Conservation (phyloP, 2,329 filamentous ascomycete species). For the Clarireedia paspali region DNA sequence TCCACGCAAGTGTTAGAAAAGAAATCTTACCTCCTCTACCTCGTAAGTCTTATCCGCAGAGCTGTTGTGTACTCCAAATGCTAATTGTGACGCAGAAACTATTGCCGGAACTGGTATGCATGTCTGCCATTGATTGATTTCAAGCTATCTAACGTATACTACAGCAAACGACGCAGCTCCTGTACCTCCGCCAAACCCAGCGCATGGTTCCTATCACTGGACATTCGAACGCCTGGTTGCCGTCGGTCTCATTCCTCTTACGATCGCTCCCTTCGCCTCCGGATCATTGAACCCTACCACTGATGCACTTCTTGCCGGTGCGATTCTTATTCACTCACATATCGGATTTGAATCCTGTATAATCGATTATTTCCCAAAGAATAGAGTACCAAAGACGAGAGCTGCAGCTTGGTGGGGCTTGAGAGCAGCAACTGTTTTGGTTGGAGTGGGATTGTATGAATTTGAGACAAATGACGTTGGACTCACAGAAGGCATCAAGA, state of each 20-base stretch:
- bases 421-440: conserved; percentile 68
- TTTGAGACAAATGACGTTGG: conserved; percentile 99
- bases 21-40: conserved; percentile 76
- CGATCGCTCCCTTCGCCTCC: conserved; percentile 83
- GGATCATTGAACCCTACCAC: conserved; percentile 83
- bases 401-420: conserved; percentile 69
- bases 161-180: conserved; percentile 79
- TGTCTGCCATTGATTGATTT: background rate
- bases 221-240: conserved; percentile 85
- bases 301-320: conserved; percentile 77
- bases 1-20: conserved; percentile 75
- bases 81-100: conserved; percentile 53
- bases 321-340: conserved; percentile 87
- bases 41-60: conserved; percentile 49
- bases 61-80: conserved; percentile 6
- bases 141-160: conserved; percentile 19
- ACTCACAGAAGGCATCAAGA: conserved; percentile 79
- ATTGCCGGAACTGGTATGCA: conserved; percentile 66
- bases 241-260: conserved; percentile 75
- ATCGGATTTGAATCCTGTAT: conserved; percentile 89
- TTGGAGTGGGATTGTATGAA: conserved; percentile 87
- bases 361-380: conserved; percentile 81
- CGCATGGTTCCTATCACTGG: conserved; percentile 98
- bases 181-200: conserved; percentile 62
- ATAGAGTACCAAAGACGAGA: conserved; percentile 59